These are phyloP conservation scores for Thalassiosira livingstoniorum DNA, from an alignment of 352 stramenopile species.

Conservation along the genomic window DNA sequence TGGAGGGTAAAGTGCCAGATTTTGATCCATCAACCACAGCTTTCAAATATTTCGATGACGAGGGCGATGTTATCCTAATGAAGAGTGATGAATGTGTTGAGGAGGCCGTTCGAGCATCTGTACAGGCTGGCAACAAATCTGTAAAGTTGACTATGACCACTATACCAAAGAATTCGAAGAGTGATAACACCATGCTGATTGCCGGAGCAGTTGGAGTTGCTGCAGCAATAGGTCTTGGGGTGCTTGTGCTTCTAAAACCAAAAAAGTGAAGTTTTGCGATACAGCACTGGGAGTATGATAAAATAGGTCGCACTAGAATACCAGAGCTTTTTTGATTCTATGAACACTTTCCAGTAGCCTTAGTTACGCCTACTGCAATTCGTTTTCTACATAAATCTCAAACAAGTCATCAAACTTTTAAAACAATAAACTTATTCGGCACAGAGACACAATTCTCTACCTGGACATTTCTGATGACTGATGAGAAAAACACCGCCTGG, in stretches of 20 bases:
- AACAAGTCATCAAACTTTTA: no score
- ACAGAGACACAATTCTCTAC: no score
- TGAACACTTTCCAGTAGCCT: no score
- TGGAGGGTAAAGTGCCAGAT: constrained; percentile 72
- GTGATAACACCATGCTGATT: constrained; percentile 42
- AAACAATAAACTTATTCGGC: no score
- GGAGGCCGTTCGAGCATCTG: constrained; percentile 71
- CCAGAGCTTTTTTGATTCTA: no score
- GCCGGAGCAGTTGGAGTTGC: constrained; percentile 47
- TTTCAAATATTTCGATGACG: constrained; percentile 86
- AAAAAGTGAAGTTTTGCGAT: constrained; percentile 64
- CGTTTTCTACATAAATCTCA: no score
- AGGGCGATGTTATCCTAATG: constrained; percentile 83
- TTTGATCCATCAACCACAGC: constrained; percentile 48
- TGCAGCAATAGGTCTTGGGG: constrained; percentile 40
- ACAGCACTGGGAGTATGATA: background rate
- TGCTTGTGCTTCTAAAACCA: constrained; percentile 48
- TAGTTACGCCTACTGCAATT: no score
- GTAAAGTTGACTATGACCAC: constrained; percentile 75
- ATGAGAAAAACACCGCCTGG: no score
- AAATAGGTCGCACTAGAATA: no score
- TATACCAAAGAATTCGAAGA: constrained; percentile 21
- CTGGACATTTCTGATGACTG: no score
- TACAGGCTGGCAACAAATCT: constrained; percentile 63
- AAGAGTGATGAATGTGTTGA: constrained; percentile 81